Evolutionary conservation across 306 rosid species (phyloP).

Genomic region (Rosa rugosa): DNA sequence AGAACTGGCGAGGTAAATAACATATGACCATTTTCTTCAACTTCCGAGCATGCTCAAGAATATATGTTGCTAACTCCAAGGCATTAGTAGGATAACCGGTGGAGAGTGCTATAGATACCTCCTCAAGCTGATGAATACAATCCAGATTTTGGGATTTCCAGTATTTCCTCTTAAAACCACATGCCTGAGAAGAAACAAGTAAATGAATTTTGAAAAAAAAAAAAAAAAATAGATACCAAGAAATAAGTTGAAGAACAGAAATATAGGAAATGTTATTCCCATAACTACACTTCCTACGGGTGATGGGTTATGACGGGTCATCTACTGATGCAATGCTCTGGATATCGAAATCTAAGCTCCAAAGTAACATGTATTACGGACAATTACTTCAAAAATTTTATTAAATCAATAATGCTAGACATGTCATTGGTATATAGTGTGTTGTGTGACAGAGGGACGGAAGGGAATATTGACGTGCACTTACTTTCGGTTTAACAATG

Average conservation of each 20-base stretch:
- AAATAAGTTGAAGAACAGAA: neutral
- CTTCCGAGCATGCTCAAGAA: neutral
- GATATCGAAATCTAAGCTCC: neutral
- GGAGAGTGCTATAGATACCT: neutral
- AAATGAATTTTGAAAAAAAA: neutral
- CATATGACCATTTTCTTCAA: conserved; percentile 9
- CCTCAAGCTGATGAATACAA: neutral
- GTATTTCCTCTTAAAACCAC: neutral
- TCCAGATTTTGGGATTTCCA: neutral
- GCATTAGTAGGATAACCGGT: neutral
- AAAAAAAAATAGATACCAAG: neutral
- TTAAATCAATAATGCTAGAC: neutral
- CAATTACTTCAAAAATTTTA: neutral
- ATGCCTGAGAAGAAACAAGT: neutral
- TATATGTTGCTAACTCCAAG: neutral
- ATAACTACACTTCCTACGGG: too few relatives aligned
- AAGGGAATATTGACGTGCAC: too few relatives aligned
- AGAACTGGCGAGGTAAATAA: neutral
- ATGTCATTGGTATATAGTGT: neutral
- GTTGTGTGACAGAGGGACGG: neutral
- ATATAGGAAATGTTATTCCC: too few relatives aligned
- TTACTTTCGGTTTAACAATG: neutral
- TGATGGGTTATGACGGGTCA: neutral
- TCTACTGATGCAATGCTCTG: neutral
- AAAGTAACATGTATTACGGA: neutral